Base-by-base conservation (phyloP, 768 basidiomycete genomes). In the Clitopilus hobsonii region DNA sequence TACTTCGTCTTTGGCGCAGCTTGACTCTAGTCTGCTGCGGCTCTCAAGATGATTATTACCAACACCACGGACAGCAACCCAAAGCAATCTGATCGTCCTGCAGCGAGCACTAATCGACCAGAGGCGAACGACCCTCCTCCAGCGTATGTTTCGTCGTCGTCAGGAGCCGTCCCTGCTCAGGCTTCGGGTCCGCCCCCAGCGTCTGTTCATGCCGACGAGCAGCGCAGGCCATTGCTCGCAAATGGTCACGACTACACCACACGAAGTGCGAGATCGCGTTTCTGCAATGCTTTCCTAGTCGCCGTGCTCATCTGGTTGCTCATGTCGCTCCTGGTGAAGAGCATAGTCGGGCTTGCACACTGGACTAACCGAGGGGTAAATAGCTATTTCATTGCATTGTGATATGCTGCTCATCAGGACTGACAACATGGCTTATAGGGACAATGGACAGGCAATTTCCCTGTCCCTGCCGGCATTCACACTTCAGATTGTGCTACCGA, bases 241-340 rank as follows among this genome's bases (percentile, higher is more conserved):
- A 27, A 51, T n/a, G 13, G 29, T n/a, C 3, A 24, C 4, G 10
- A 3, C 10, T 10, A 27, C 22, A 14, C 5, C 25, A 24, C 27
- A 38, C 38, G 49, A 30, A 61, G 61, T n/a, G 56, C 61, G 6
- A 36, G 28, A 1, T 58, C 59, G 13, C 60, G 66, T 23, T 67
- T 67, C 62, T 64, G 60, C 30, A n/a, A 38, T n/a, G 63, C 64
- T 6, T 58, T 65, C 29, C 24, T 51, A 5, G 53, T 56, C 10
- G 66, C 66, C 2, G 28, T 64, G 16, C 25, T 63, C 5, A 50
- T 64, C 30, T 67, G 66, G 61, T 11, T 67, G n/a, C 58, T 65
- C 6, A 11, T 59, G 38, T 58, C 38, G 25, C 28, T 57, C 18
- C 49, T 64, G 14, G 48, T 59, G 38, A 56, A 54, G 22, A 67